Percentiles rank a stretch among this genome's conserved stretches.
Conservation (phyloP, 2,329 filamentous ascomycete genomes). For the Aspergillus sp. region DNA sequence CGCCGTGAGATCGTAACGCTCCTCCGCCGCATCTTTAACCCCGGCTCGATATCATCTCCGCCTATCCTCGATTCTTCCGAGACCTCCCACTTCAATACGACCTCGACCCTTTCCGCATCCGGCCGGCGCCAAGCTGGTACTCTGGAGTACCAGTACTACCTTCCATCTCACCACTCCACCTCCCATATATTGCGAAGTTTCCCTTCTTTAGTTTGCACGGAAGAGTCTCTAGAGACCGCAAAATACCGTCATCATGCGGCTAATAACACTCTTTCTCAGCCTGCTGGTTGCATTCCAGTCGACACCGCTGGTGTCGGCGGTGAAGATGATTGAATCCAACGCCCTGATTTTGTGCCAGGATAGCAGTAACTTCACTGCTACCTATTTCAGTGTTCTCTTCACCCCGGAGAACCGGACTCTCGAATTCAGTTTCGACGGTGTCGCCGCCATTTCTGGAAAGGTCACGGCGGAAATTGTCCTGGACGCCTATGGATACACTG, state of each 20-base stretch:
- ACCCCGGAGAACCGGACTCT: conserved; percentile 64
- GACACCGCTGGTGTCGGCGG: conserved; percentile 55
- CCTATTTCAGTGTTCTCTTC: conserved; percentile 75
- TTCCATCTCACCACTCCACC: conserved; percentile 1
- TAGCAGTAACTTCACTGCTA: conserved; percentile 81
- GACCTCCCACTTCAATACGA: conserved; percentile 6
- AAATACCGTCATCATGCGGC: conserved; percentile 28
- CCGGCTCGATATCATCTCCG: conserved; percentile 4
- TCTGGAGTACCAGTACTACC: conserved; percentile 25
- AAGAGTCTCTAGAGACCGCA: conserved; percentile 1
- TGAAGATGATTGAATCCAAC: conserved; percentile 71
- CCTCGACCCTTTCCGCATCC: conserved; percentile 31
- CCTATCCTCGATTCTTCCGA: conserved; percentile 4
- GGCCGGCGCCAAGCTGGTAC: conserved; percentile 32
- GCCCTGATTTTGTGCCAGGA: conserved; percentile 81
- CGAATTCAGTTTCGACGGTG: conserved; percentile 71
- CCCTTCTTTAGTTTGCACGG: conserved; percentile 4
- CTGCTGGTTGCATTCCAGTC: conserved; percentile 41
- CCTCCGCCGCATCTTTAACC: conserved; percentile 8
- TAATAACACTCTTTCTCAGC: conserved; percentile 31
- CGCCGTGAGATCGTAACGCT: conserved; percentile 19
- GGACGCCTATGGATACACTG: conserved; percentile 77
- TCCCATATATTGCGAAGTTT: conserved; percentile 6
- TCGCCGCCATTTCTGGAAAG: conserved; percentile 78
- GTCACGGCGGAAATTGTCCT: conserved; percentile 74